phyloP scores from a whole-genome alignment of 2,329 filamentous ascomycete species.

The Talaromyces sp. region DNA sequence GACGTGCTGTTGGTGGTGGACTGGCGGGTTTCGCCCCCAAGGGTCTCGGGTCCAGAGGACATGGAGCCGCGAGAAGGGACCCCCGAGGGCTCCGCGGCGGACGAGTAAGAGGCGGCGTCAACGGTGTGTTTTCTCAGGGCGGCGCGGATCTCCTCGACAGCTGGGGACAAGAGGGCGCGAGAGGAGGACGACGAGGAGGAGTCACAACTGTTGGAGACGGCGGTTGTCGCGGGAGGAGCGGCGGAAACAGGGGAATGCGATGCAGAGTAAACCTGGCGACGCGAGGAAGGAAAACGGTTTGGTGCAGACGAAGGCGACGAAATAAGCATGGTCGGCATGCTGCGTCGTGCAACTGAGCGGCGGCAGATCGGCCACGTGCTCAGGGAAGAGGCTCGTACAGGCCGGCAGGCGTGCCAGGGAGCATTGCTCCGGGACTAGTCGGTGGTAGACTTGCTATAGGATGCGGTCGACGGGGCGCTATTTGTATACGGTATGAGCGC shows the following conservation, averaged over 20 bases:
- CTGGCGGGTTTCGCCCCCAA: slow-evolving; percentile 24
- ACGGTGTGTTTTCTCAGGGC: slow-evolving; percentile 35
- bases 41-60: slow-evolving; percentile 29
- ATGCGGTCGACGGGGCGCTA: not conserved
- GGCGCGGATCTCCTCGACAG: slow-evolving; percentile 36
- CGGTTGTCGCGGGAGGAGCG: slow-evolving; percentile 11
- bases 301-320: slow-evolving; percentile 35
- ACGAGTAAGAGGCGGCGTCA: slow-evolving; percentile 23
- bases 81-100: slow-evolving; percentile 19
- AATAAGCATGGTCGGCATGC: slow-evolving; percentile 28
- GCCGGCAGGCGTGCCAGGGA: not conserved
- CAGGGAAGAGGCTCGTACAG: not conserved
- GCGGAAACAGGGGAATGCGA: slow-evolving; percentile 13
- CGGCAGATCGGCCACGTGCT: slow-evolving; percentile 3
- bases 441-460: not conserved
- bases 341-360: not conserved
- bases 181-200: slow-evolving; percentile 1
- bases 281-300: slow-evolving; percentile 7
- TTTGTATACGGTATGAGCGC: too few relatives aligned
- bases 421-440: not conserved
- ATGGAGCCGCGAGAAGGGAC: slow-evolving; percentile 29
- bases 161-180: slow-evolving; percentile 24
- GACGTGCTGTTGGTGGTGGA: slow-evolving; percentile 3
- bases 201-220: not conserved
- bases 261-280: slow-evolving; percentile 4